Percentiles rank a stretch among this genome's conserved stretches.
Evolutionary conservation across 202 grass and related monocot genomes (phyloP).

Genomic region (Dendrocalamus latiflorus): DNA sequence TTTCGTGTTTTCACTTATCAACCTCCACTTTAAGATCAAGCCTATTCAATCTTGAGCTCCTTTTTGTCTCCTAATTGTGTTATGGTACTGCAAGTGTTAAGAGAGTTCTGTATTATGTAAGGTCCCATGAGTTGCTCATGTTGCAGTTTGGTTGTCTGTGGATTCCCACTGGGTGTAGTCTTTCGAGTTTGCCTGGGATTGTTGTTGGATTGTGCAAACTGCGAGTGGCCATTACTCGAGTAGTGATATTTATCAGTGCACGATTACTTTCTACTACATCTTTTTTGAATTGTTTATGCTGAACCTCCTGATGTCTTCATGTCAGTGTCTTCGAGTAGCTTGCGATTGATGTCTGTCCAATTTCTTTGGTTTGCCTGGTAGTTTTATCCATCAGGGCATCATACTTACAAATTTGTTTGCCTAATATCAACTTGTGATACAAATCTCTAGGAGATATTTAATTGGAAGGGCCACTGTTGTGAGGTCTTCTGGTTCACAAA

Average conservation of each 20-base stretch:
- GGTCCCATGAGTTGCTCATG: slow-evolving; percentile 9
- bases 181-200: not conserved
- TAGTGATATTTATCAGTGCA: slow-evolving; percentile 16
- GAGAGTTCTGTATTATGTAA: slow-evolving; percentile 33
- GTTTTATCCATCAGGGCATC: not conserved
- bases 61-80: not conserved
- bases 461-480: not conserved
- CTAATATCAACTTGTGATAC: no score
- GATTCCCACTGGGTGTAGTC: not conserved
- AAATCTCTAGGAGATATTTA: no score
- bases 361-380: no score
- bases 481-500: not conserved
- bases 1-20: slow-evolving; percentile 94
- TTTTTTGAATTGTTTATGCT: not conserved
- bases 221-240: not conserved
- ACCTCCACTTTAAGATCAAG: slow-evolving; percentile 97
- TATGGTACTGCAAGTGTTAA: slow-evolving; percentile 12
- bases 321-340: no score
- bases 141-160: not conserved
- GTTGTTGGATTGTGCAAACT: slow-evolving; percentile 30
- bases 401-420: not conserved
- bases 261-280: not conserved
- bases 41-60: slow-evolving; percentile 74
- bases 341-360: no score
- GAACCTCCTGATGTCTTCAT: no score